Evolutionary conservation across 176 grass and related monocot species (phyloP).

Genomic region (Aegilops bicornis): DNA sequence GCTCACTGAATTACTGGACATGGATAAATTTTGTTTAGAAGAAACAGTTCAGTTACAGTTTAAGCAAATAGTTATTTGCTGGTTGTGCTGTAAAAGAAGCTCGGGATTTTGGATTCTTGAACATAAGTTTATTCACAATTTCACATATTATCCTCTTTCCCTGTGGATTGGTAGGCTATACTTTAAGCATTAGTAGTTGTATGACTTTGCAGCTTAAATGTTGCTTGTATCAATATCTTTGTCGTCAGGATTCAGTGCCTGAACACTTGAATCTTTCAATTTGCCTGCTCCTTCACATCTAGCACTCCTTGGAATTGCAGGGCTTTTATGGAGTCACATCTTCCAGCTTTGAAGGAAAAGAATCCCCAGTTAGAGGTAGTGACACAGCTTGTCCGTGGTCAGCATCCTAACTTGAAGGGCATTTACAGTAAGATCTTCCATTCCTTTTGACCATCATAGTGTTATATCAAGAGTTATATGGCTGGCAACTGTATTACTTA

Average conservation of each 20-base stretch:
- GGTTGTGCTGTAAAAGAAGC: neutral
- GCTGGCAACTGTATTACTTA: neutral
- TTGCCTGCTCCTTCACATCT: neutral
- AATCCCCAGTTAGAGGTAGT: slow-evolving; percentile 71
- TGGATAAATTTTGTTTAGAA: neutral
- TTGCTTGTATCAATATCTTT: neutral
- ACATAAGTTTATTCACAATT: neutral
- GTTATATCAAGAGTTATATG: neutral
- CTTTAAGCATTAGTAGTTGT: neutral
- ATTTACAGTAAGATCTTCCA: slow-evolving; percentile 75
- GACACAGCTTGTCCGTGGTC: slow-evolving; percentile 57
- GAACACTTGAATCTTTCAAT: neutral
- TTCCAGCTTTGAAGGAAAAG: slow-evolving; percentile 68
- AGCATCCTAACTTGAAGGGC: slow-evolving; percentile 90
- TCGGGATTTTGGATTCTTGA: neutral
- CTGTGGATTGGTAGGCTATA: neutral
- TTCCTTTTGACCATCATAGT: neutral
- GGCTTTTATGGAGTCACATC: slow-evolving; percentile 81
- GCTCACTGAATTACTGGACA: neutral
- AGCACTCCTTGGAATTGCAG: slow-evolving; percentile 35
- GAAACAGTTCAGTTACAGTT: neutral
- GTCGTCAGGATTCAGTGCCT: neutral
- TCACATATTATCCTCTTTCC: neutral
- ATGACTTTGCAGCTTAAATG: neutral
- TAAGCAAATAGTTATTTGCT: neutral